A percentile compares a stretch with the other conserved stretches of the same genome.
Conservation (phyloP, 805 yeast species). For the Candida nitratophila region DNA sequence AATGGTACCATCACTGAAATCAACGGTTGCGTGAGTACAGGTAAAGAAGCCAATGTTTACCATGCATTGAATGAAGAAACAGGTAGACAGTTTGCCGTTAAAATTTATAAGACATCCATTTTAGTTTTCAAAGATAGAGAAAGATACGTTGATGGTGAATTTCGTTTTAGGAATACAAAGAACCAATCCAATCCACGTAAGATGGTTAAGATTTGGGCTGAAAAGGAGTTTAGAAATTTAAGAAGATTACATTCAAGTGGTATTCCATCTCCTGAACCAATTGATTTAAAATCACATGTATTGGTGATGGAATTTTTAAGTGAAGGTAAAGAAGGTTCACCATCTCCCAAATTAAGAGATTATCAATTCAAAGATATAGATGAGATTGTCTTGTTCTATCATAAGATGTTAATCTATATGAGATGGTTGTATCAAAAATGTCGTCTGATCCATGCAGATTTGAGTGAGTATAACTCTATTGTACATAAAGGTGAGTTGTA, state of each 20-base stretch:
- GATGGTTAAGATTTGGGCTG: conserved; percentile 98
- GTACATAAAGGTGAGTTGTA: conserved; percentile 74
- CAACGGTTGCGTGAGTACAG: conserved; percentile 92
- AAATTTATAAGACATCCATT: conserved; percentile 93
- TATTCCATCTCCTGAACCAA: conserved; percentile 90
- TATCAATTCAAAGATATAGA: conserved; percentile 65
- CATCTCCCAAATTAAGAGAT: conserved; percentile 86
- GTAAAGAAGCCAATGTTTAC: conserved; percentile 98
- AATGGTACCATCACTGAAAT: conserved; percentile 79
- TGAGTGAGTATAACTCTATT: conserved; percentile 89
- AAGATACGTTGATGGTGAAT: conserved; percentile 93
- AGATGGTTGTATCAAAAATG: conserved; percentile 83
- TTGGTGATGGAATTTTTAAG: conserved; percentile 88
- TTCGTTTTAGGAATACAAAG: conserved; percentile 79
- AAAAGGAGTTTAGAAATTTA: conserved; percentile 90
- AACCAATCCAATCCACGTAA: conserved; percentile 89
- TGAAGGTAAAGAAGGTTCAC: conserved; percentile 77
- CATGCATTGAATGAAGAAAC: conserved; percentile 51
- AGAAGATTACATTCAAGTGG: conserved; percentile 74
- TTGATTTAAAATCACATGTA: conserved; percentile 83
- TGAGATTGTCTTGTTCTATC: conserved; percentile 61
- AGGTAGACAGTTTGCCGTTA: conserved; percentile 71
- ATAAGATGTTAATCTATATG: conserved; percentile 77
- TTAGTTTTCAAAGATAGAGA: conserved; percentile 96
- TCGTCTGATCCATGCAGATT: conserved; percentile 91